Conservation (phyloP, 2,329 filamentous ascomycete genomes). For the Xylariomycetidae sp. region DNA sequence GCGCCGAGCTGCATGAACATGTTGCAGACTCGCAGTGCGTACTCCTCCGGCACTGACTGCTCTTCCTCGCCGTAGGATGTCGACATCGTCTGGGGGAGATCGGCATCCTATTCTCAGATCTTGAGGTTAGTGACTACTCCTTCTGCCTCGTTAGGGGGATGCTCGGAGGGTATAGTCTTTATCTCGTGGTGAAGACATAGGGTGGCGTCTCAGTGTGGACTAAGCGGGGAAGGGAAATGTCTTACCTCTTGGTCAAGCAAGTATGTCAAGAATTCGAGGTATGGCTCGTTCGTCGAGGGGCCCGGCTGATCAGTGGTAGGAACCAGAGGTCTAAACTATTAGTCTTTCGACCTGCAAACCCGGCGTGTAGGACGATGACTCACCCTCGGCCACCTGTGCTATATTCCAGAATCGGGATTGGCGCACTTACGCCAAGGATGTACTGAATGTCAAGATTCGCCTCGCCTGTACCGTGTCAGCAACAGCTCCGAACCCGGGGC, state of each 20-base stretch:
- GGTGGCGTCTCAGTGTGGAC: no score
- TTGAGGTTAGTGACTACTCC: no score
- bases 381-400: constrained; percentile 52
- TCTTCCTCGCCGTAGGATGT: constrained; percentile 65
- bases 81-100: constrained; percentile 56
- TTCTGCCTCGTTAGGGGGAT: no score
- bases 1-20: constrained; percentile 60
- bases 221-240: no score
- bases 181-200: no score
- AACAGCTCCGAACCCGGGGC: constrained; percentile 11
- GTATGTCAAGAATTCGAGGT: constrained; percentile 58
- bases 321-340: constrained; percentile 45
- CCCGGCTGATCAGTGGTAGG: constrained; percentile 46
- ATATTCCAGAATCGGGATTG: constrained; percentile 53
- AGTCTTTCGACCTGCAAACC: constrained; percentile 30
- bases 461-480: constrained; percentile 34
- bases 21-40: constrained; percentile 56
- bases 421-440: constrained; percentile 49
- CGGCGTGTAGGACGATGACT: constrained; percentile 17
- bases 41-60: constrained; percentile 55
- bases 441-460: constrained; percentile 63
- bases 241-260: constrained; percentile 50
- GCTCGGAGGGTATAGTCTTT: no score
- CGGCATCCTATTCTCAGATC: no score
- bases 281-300: constrained; percentile 63